A percentile compares a stretch with the other conserved stretches of the same genome.
Conservation (phyloP, 1,284 basidiomycete genomes). For the Somion occarium region DNA sequence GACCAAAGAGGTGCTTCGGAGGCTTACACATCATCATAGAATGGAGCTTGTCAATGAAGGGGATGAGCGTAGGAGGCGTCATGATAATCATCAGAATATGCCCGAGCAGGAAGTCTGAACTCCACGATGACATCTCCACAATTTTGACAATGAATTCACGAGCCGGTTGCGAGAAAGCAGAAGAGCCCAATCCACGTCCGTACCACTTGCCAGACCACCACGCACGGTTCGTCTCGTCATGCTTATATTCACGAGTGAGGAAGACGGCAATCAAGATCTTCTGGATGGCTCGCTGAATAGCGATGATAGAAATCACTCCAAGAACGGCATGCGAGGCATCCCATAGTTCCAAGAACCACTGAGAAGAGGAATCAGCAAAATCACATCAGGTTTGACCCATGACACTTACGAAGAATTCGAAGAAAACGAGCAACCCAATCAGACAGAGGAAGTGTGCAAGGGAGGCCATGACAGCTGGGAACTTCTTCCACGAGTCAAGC, state of each 20-base stretch:
- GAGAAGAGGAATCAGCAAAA: conserved; percentile 17
- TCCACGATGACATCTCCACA: conserved; percentile 93
- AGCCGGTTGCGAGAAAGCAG: conserved; percentile 89
- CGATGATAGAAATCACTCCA: conserved; percentile 81
- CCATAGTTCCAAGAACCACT: conserved; percentile 99
- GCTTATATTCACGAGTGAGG: conserved; percentile 93
- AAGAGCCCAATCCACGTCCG: conserved; percentile 82
- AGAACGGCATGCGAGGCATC: conserved; percentile 91
- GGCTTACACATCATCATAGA: conserved; percentile 84
- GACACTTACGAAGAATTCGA: conserved; percentile 88
- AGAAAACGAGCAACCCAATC: conserved; percentile 82
- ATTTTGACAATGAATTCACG: conserved; percentile 97
- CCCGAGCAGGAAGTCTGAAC: conserved; percentile 82
- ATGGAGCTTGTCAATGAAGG: conserved; percentile 84
- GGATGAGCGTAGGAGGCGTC: conserved; percentile 81
- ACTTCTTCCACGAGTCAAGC: conserved; percentile 81
- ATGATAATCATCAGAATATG: conserved; percentile 85
- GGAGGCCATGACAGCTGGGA: conserved; percentile 88
- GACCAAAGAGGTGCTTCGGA: conserved; percentile 1
- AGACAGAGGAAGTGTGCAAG: conserved; percentile 80
- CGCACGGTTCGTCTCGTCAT: conserved; percentile 93
- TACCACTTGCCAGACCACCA: conserved; percentile 99
- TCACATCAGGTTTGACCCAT: not conserved
- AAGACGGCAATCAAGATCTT: conserved; percentile 92
- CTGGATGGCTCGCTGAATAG: conserved; percentile 87